These are phyloP conservation scores for Echinochloa phyllopogon DNA, from an alignment of 176 grass and related monocot species.

Conservation along the genomic window DNA sequence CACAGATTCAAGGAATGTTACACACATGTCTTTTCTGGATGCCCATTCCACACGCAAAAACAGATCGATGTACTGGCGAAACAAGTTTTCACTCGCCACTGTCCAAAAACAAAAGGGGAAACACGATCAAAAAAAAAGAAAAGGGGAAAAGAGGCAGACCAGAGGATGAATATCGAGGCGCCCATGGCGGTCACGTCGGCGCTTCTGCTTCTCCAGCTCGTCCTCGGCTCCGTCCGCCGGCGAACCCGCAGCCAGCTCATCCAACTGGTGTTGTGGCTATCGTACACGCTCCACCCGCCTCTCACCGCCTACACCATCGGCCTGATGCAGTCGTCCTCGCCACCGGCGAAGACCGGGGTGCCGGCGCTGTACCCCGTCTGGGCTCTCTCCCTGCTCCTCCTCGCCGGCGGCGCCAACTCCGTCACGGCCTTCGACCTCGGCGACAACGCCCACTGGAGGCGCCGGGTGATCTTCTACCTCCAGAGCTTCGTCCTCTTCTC, in stretches of 20 bases:
- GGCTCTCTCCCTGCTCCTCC: background rate
- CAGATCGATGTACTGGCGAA: too few relatives aligned
- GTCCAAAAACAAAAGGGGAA: too few relatives aligned
- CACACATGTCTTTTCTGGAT: too few relatives aligned
- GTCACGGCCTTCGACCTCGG: background rate
- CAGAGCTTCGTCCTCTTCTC: background rate
- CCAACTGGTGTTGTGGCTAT: background rate
- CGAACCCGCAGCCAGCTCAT: background rate
- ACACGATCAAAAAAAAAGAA: too few relatives aligned
- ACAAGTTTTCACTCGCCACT: too few relatives aligned
- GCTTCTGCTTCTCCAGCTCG: background rate
- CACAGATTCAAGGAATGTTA: too few relatives aligned
- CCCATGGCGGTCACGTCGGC: background rate
- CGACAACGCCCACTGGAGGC: background rate
- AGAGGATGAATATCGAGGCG: too few relatives aligned
- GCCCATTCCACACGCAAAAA: too few relatives aligned
- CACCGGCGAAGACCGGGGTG: background rate
- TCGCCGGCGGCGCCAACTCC: background rate
- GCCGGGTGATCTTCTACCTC: background rate
- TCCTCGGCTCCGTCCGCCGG: background rate
- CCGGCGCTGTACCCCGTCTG: background rate
- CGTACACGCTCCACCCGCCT: background rate
- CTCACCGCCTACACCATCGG: background rate
- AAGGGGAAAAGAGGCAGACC: too few relatives aligned
- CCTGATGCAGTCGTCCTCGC: slow-evolving; percentile 14